These are phyloP conservation scores for Chloris gayana DNA, from an alignment of 176 grass and related monocot species.

Conservation along the genomic window DNA sequence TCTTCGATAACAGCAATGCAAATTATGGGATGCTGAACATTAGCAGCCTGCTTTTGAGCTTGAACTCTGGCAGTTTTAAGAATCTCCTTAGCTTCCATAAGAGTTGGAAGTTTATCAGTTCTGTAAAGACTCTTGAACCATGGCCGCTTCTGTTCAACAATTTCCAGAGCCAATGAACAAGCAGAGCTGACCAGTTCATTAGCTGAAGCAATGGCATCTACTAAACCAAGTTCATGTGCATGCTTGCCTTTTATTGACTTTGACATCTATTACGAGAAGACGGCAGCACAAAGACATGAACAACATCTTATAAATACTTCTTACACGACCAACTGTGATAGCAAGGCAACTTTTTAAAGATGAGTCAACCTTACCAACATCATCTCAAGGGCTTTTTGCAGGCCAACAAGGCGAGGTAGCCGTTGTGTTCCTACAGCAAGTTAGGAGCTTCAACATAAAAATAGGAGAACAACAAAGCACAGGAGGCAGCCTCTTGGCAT, in stretches of 20 bases:
- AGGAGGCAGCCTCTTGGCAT: conserved; percentile 12
- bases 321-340: conserved; percentile 16
- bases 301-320: conserved; percentile 18
- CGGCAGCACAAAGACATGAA: not conserved
- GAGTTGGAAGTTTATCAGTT: conserved; percentile 64
- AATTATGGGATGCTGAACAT: conserved; percentile 64
- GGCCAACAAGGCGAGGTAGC: conserved; percentile 85
- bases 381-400: conserved; percentile 87
- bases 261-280: conserved; percentile 60
- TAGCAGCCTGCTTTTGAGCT: conserved; percentile 53
- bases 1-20: conserved; percentile 89
- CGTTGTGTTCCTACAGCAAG: conserved; percentile 77
- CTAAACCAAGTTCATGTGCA: conserved; percentile 64
- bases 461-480: conserved; percentile 10
- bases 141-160: conserved; percentile 59
- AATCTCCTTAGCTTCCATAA: conserved; percentile 55
- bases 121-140: conserved; percentile 82
- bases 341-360: not conserved
- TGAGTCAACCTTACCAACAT: conserved; percentile 62
- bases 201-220: conserved; percentile 66
- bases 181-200: conserved; percentile 61
- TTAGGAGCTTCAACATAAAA: conserved; percentile 18
- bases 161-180: conserved; percentile 74
- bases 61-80: conserved; percentile 69
- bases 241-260: conserved; percentile 79